Percentiles rank a stretch among this genome's conserved stretches.
Conservation (phyloP, 1,139 yeast genomes). For the Meyerozyma elateridarum region DNA sequence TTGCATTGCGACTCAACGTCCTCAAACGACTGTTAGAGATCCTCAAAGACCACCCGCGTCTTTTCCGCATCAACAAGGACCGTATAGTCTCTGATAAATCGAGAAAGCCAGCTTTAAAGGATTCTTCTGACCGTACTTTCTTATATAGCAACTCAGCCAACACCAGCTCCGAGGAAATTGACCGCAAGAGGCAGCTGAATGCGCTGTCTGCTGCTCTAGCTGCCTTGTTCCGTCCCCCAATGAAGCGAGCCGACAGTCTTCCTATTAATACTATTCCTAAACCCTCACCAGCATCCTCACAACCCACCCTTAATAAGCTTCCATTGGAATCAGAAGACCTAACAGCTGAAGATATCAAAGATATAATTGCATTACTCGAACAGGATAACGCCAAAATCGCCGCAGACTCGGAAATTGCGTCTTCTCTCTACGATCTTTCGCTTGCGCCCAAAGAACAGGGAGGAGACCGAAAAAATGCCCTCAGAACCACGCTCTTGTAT, state of each 20-base stretch:
- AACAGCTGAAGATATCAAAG: constrained; percentile 33
- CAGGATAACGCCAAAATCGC: constrained; percentile 25
- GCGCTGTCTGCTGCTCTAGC: constrained; percentile 64
- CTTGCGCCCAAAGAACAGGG: constrained; percentile 23
- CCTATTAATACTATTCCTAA: constrained; percentile 18
- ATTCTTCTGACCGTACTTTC: no score
- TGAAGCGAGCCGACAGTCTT: constrained; percentile 33
- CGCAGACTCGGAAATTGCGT: constrained; percentile 38
- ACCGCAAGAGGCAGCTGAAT: constrained; percentile 30
- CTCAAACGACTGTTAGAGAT: constrained; percentile 73
- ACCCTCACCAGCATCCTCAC: neutral
- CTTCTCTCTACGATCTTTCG: constrained; percentile 54
- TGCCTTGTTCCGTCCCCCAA: constrained; percentile 47
- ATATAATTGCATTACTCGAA: constrained; percentile 41
- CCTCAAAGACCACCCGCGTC: constrained; percentile 56
- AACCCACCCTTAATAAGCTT: no score
- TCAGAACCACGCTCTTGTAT: constrained; percentile 52
- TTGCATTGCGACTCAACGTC: constrained; percentile 71
- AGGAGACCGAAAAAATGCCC: constrained; percentile 23
- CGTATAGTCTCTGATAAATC: neutral
- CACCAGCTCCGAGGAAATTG: constrained; percentile 21
- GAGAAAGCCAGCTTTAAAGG: no score
- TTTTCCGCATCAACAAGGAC: constrained; percentile 27
- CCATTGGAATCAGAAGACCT: neutral
- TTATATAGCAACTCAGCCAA: constrained; percentile 12